Evolutionary conservation across 768 basidiomycete species (phyloP).

Genomic region (Sarcodon aspratus): DNA sequence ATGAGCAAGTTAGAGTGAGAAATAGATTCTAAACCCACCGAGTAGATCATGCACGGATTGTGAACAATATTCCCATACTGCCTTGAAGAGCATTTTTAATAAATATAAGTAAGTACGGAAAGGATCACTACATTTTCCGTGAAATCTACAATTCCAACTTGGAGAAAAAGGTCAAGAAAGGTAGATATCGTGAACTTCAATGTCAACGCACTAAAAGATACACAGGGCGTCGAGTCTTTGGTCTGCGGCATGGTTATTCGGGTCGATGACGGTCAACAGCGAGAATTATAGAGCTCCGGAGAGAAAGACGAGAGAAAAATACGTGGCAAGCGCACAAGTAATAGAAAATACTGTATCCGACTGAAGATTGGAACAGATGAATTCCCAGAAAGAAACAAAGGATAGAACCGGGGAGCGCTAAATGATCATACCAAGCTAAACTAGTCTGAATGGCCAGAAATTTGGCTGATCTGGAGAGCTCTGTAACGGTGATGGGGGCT

Average conservation of each 20-base stretch:
- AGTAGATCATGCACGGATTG: conserved; percentile 16
- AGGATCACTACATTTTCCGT: conserved; percentile 43
- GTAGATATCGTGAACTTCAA: not conserved
- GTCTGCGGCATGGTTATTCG: not conserved
- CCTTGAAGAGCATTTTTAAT: conserved; percentile 9
- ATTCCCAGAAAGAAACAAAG: no score
- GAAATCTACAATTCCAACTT: conserved; percentile 77
- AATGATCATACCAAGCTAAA: no score
- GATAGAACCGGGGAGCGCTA: no score
- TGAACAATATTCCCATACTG: conserved; percentile 17
- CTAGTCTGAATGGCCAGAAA: no score
- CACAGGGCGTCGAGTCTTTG: conserved; percentile 28
- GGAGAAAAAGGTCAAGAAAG: conserved; percentile 3
- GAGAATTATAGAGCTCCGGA: not conserved
- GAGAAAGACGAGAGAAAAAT: no score
- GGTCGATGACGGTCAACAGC: no score
- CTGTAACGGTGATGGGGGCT: no score
- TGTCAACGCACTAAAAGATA: conserved; percentile 63
- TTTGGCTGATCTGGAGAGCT: no score
- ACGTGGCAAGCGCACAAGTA: no score
- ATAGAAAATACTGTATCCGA: no score
- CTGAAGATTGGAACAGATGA: no score
- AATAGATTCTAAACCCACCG: conserved; percentile 5
- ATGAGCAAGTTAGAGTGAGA: not conserved
- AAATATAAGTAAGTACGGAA: not conserved